phyloP scores from a whole-genome alignment of 1,284 basidiomycete species.

The Marasmius fiardii region DNA sequence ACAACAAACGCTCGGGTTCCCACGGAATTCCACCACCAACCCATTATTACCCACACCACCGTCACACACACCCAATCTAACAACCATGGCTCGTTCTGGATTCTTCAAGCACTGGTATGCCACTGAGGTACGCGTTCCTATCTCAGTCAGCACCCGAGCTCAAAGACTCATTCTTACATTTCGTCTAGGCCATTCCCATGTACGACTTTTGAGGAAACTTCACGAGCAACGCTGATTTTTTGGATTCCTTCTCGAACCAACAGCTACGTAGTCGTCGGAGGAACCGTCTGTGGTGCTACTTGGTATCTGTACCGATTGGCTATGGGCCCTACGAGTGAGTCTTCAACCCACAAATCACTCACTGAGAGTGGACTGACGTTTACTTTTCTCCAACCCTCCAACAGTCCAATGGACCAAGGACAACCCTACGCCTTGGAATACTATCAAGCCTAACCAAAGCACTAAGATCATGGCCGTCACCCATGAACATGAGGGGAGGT shows the following conservation, averaged over 20 bases:
- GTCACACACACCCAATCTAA: not conserved
- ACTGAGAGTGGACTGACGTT: not conserved
- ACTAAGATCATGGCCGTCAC: slow-evolving; percentile 21
- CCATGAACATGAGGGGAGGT: slow-evolving; percentile 17
- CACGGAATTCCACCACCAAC: not conserved
- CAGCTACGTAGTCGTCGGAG: slow-evolving; percentile 19
- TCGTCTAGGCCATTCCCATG: slow-evolving; percentile 21
- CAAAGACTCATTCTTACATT: not conserved
- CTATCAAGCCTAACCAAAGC: slow-evolving; percentile 20
- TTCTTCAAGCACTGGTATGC: slow-evolving; percentile 20
- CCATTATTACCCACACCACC: not conserved
- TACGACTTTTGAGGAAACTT: slow-evolving; percentile 6
- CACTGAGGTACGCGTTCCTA: slow-evolving; percentile 16
- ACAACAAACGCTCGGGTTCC: not conserved
- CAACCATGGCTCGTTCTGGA: not conserved
- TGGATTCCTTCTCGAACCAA: not conserved
- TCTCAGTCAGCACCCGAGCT: not conserved
- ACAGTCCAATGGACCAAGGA: slow-evolving; percentile 23
- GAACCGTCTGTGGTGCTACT: slow-evolving; percentile 18
- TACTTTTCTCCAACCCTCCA: slow-evolving; percentile 14
- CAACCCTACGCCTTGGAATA: slow-evolving; percentile 22
- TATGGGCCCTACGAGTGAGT: slow-evolving; percentile 24
- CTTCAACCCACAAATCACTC: not conserved
- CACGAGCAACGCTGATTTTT: not conserved
- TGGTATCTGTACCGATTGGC: slow-evolving; percentile 22